Base-by-base conservation (phyloP, 2,329 filamentous ascomycete genomes). In the Furcasterigmium furcatum region DNA sequence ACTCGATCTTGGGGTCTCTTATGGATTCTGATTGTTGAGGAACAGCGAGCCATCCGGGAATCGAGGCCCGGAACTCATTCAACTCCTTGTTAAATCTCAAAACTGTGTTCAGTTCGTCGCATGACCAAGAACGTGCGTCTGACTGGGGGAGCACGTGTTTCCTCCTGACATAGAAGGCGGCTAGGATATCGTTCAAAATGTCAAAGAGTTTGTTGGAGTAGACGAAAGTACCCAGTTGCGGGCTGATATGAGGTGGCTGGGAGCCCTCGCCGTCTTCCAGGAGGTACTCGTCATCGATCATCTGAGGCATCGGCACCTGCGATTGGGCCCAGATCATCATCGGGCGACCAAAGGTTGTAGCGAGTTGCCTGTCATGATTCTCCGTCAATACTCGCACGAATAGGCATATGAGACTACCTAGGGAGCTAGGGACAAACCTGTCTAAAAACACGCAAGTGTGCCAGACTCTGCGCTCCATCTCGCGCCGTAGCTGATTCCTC, bases 181-280 rank as follows among this genome's bases (percentile, higher is more conserved):
- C 20, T 9, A 45, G 32, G 14, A 45, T 45, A 9, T 30, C 20
- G 43, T 45, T n/a, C 18, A 45, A 25, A 14, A 45, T 45, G 22
- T 39, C 43, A 38, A 45, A 45, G 21, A 45, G 24, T 20, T 45
- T 39, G 43, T 29, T 45, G 9, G 43, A 45, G 32, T 45, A 45
- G 43, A 45, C 35, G 22, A 45, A 45, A 20, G 32, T 38, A 9
- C 43, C 43, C 22, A 45, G 13, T 21, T 39, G 20, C 4, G 43
- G 22, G 35, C 38, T 27, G 8, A 27, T 19, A 27, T 45, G 34
- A 8, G 19, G 7, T 19, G 43, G 43, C 20, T 45, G 43, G 21
- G 18, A 25, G n/a, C 43, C 43, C 18, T 45, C 43, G 8, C 43
- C 43, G 35, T 45, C 34, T 38, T 45, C 43, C n/a, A 38, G 16